These are phyloP conservation scores for Psilocybe cubensis DNA, from an alignment of 768 basidiomycete genomes.

Conservation along the genomic window DNA sequence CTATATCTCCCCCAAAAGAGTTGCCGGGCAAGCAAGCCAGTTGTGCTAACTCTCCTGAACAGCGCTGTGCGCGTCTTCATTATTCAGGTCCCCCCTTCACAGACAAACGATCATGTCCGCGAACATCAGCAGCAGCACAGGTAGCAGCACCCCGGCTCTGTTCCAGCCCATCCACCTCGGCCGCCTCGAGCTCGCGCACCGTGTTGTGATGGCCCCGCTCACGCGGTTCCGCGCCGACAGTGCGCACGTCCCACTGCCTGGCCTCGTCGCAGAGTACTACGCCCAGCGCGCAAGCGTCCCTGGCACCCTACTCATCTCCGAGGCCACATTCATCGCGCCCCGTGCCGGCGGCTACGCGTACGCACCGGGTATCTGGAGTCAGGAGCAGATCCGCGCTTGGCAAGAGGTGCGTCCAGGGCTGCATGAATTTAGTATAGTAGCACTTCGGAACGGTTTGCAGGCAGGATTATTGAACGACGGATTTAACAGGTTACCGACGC, in stretches of 20 bases:
- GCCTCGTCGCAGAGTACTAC: conserved; percentile 48
- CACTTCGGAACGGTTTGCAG: too few species aligned
- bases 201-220: conserved; percentile 56
- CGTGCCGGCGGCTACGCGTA: conserved; percentile 51
- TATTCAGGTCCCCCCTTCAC: neutral
- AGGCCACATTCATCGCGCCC: conserved; percentile 56
- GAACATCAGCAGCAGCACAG: too few species aligned
- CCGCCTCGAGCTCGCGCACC: conserved; percentile 43
- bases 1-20: neutral
- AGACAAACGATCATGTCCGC: conserved; percentile 7
- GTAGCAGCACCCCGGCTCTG: conserved; percentile 30
- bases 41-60: neutral
- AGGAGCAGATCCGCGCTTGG: conserved; percentile 63
- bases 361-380: conserved; percentile 68
- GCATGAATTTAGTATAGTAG: too few species aligned
- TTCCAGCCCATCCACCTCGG: conserved; percentile 55
- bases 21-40: neutral
- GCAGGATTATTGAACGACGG: too few species aligned
- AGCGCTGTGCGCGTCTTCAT: neutral
- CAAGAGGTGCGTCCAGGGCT: conserved; percentile 41
- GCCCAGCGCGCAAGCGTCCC: conserved; percentile 46
- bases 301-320: conserved; percentile 60
- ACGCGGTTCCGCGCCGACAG: conserved; percentile 45
- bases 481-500: conserved; percentile 50
- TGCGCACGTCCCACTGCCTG: conserved; percentile 39